Base-by-base conservation (phyloP, 1,139 yeast species). In the Yamadazyma diospyri region DNA sequence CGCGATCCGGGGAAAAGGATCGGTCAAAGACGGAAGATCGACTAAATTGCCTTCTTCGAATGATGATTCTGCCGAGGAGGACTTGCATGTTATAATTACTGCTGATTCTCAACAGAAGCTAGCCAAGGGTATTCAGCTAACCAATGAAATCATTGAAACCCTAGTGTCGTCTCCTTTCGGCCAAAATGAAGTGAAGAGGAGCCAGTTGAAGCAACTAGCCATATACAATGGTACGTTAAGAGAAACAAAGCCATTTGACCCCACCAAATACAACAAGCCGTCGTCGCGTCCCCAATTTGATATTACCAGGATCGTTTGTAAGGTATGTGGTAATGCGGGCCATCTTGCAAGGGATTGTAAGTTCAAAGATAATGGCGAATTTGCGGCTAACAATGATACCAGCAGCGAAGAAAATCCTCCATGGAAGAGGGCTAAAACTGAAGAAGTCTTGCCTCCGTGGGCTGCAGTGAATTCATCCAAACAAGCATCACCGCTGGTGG, bases 171-270 rank as follows among this genome's bases (percentile, higher is more conserved):
- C 95, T 0, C 98, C 98, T 1, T 92, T 82, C 45, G 96, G 95
- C 2, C 94, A 87, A 53, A 92, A 92, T 57, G 95, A 87, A 43
- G 69, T 86, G 56, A 94, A 94, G 53, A 69, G 97, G 36, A 88
- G 84, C 29, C 99, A 94, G 55, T 69, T 94, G 43, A 71, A 96
- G 42, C 96, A 92, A 50, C 69, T 94, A 47, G 99, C 99, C 0
- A 81, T 86, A 11, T 69, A 92, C 38, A 94, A 92, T 61, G 99
- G 99, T 59, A 94, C 98, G 0, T 68, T 88, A 31, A 72, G 97
- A 35, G 95, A 86, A 49, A 68, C 75, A 2, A 84, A 78, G 81
- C 88, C 63, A 62, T 79, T 55, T 64, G 81, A 55, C 68, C 86
- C 48, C 65, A 30, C 23, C 10, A 96, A 64, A 62, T 69, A 47